Percentiles rank a stretch among this genome's conserved stretches.
These are phyloP conservation scores for Meira nashicola DNA, from an alignment of 1,284 basidiomycete genomes.

Conservation along the genomic window DNA sequence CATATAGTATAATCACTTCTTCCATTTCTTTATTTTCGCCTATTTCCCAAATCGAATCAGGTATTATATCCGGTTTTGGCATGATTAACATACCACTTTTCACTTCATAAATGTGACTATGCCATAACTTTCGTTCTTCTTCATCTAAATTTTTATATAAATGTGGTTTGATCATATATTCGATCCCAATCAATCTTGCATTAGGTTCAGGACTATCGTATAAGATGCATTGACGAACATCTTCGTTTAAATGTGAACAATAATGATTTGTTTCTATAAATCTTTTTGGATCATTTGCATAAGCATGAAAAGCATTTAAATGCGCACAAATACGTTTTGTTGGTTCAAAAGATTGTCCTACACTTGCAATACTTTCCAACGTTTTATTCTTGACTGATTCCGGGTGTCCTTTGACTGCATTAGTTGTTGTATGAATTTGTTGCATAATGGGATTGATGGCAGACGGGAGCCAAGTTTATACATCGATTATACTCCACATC, in stretches of 20 bases:
- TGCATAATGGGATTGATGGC: too few relatives aligned
- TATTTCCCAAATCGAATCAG: not conserved
- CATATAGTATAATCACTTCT: not conserved
- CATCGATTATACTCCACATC: too few relatives aligned
- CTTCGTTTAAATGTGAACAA: not conserved
- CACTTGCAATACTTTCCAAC: not conserved
- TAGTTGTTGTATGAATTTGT: too few relatives aligned
- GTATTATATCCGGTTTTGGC: not conserved
- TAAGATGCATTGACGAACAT: not conserved
- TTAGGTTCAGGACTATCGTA: not conserved
- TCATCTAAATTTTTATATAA: not conserved
- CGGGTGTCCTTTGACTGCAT: too few relatives aligned
- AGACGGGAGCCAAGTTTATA: too few relatives aligned
- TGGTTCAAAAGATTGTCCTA: not conserved
- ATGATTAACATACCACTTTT: not conserved
- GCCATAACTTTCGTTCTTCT: constrained; percentile 2
- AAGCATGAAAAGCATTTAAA: not conserved
- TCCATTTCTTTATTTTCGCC: constrained; percentile 1
- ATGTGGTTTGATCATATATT: not conserved
- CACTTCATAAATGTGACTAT: constrained; percentile 2
- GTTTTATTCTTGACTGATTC: not conserved
- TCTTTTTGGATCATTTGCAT: not conserved
- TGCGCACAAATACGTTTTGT: not conserved
- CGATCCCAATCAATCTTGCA: not conserved
- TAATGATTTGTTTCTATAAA: not conserved